These are phyloP conservation scores for Colletotrichum sp. DNA, from an alignment of 2,329 filamentous ascomycete genomes.

Conservation along the genomic window DNA sequence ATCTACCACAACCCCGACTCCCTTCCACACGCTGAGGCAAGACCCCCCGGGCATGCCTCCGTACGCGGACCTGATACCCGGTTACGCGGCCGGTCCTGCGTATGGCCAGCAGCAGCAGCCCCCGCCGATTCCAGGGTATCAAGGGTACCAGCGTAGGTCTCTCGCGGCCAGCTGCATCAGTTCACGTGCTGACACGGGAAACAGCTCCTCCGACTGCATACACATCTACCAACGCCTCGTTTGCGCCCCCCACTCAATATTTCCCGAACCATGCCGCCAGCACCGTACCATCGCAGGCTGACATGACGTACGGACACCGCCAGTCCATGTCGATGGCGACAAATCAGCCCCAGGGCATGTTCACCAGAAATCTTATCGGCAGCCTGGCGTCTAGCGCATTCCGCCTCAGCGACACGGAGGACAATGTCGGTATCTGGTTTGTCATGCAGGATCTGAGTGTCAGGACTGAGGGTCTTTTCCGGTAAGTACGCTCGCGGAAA, in stretches of 20 bases:
- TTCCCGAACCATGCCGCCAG: constrained; percentile 36
- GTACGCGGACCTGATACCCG: constrained; percentile 11
- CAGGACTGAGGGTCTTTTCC: constrained; percentile 87
- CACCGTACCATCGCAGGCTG: constrained; percentile 31
- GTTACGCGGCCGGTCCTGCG: neutral
- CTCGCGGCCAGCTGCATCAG: neutral
- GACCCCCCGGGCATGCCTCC: constrained; percentile 23
- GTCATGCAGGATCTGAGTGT: constrained; percentile 95
- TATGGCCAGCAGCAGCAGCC: constrained; percentile 15
- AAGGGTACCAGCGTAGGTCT: constrained; percentile 10
- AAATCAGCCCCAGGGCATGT: constrained; percentile 80
- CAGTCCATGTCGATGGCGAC: constrained; percentile 36
- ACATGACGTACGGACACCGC: constrained; percentile 30
- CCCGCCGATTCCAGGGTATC: neutral
- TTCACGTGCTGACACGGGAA: neutral
- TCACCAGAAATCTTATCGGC: constrained; percentile 92
- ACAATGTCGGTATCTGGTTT: constrained; percentile 93
- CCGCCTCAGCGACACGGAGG: constrained; percentile 77
- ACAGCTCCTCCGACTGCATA: neutral
- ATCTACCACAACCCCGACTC: constrained; percentile 79
- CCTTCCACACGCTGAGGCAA: constrained; percentile 54
- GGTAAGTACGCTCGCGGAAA: constrained; percentile 59
- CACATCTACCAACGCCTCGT: constrained; percentile 31
- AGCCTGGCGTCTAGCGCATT: constrained; percentile 90
- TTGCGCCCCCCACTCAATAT: constrained; percentile 42